phyloP scores from a whole-genome alignment of 2,329 filamentous ascomycete species.

The Cytospora piceae region DNA sequence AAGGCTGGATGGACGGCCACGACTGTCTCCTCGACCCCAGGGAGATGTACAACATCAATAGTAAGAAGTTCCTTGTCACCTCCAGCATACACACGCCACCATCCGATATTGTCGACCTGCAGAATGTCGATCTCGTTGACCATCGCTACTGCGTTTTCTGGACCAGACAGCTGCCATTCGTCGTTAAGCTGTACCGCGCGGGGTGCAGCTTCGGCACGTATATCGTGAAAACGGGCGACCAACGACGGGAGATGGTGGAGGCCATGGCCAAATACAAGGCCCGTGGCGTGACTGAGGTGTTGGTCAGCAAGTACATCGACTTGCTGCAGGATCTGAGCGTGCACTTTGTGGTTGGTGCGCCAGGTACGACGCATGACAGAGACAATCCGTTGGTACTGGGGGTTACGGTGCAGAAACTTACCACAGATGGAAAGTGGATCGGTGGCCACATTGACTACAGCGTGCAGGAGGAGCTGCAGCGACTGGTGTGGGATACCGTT shows the following conservation, averaged over 20 bases:
- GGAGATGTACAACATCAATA: conserved; percentile 34
- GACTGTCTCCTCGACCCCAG: conserved; percentile 33
- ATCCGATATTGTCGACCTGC: conserved; percentile 30
- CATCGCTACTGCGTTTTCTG: conserved; percentile 22
- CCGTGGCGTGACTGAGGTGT: conserved; percentile 31
- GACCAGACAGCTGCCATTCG: conserved; percentile 31
- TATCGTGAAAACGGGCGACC: conserved; percentile 30
- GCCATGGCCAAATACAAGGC: conserved; percentile 30
- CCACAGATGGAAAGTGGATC: conserved; percentile 32
- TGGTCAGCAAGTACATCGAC: conserved; percentile 34
- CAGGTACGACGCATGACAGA: conserved; percentile 28
- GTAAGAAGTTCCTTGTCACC: conserved; percentile 33
- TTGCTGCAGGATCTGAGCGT: conserved; percentile 33
- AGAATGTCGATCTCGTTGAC: conserved; percentile 18
- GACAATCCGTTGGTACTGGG: conserved; percentile 32
- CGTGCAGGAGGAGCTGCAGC: conserved; percentile 29
- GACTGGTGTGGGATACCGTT: conserved; percentile 31
- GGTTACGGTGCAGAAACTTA: conserved; percentile 34
- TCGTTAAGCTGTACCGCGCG: conserved; percentile 34
- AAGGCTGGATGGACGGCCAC: conserved; percentile 34
- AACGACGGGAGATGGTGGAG: conserved; percentile 19
- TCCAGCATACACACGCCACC: conserved; percentile 33
- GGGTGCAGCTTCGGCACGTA: conserved; percentile 36
- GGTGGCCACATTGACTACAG: conserved; percentile 35
- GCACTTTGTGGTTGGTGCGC: conserved; percentile 34